Base-by-base conservation (phyloP, 331 rosid species). In the Rosa hybrid region DNA sequence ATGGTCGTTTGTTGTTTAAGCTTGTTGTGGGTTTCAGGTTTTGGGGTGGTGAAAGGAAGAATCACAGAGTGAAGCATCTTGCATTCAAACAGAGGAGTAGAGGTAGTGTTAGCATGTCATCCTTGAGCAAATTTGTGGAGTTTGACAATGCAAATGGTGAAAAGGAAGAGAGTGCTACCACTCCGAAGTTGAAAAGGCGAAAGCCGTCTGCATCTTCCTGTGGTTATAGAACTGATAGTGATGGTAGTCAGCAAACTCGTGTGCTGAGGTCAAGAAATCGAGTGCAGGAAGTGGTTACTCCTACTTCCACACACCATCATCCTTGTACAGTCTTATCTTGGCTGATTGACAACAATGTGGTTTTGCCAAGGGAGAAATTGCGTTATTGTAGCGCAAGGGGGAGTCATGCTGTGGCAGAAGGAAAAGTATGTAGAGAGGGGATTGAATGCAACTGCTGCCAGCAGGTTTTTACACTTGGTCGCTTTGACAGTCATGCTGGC, bases 311-410 rank as follows among this genome's bases (percentile, higher is more conserved):
- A 30, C 42, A 30, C n/a, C 8, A 30, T 21, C 68, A 11, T 12
- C 70, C 44, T 30, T 30, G 41, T 30, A 64, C 70, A 27, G 39
- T 60, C 42, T 64, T 64, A 64, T 64, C 70, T 27, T 64, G 70
- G 70, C 70, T 64, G 20, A 64, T 64, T 4, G 70, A 64, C 42
- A 64, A 64, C 10, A 64, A 30, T 64, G 9, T 64, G 70, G 44
- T 64, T 12, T 13, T 4, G 70, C n/a, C 70, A 64, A 64, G 7
- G 13, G 4, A 64, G 44, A 64, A 30, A 30, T 44, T 64, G 16
- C 42, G 2, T 27, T 64, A 64, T 64, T 30, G 70, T 30, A 30
- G 20, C 4, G 8, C 41, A 64, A 64, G 1, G 42, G 44, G 70
- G 3, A 64, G 70, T 64, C 9, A 0, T 27, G n/a, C 20, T 12